Evolutionary conservation across 305 asterid species (phyloP), one percentile per base, ranked within the genome.

Genomic region (Fraxinus dipetala): DNA sequence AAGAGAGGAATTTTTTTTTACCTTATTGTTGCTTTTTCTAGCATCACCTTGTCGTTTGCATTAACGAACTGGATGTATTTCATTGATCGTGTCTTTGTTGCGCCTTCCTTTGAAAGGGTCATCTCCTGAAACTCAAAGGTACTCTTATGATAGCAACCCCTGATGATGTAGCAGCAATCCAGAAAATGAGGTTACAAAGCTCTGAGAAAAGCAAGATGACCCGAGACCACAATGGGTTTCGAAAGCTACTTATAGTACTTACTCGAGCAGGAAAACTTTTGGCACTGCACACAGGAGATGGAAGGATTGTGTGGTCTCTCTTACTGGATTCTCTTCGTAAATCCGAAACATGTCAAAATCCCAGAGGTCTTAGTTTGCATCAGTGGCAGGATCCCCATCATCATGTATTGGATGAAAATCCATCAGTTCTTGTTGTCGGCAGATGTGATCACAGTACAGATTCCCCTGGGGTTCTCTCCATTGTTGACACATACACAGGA

Each of bases 351-450:
- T 96, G 98, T 63, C 85, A 91, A 85, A 84, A 79, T 80, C 99
- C 99, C 35, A 88, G 82, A 82, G 95, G 90, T 76, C 88, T 96
- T 78, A 93, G 93, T 78, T 86, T 96, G 81, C 85, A 90, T 81
- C 97, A 92, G 85, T 96, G 99, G 99, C 99, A 96, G 85, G 97
- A 91, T 81, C 99, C 99, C 79, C 99, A 96, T 89, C 99, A 96
- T 89, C 99, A 96, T 88, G 98, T 95, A 30, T 63, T 96, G 90
- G 97, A 96, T 81, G 97, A 94, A 87, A 91, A 96, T 79, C 98
- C 99, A 79, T 94, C 99, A 32, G 91, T 96, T 79, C 90, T 96
- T 78, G 93, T 94, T 75, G 90, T 94, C 86, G 99, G 99, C 81
- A 92, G 91, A 89, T 96, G 99, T 85, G 98, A 93, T 32, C 80